phyloP scores from a whole-genome alignment of 2,329 filamentous ascomycete species.

The Penicillium sp. region DNA sequence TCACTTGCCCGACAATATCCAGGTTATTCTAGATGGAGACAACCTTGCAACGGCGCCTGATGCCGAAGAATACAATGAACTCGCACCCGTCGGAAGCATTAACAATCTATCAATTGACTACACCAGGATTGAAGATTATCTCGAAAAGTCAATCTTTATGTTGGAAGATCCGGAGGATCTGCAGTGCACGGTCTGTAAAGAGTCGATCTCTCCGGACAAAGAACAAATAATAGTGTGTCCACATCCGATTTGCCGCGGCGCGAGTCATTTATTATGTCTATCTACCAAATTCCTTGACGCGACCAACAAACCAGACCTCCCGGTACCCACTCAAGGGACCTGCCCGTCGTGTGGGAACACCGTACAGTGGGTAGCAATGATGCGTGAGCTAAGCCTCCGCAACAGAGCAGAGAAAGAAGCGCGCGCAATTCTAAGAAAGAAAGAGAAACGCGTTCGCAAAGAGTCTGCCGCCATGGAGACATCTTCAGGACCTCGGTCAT shows the following conservation, averaged over 20 bases:
- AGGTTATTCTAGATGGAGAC: constrained; percentile 55
- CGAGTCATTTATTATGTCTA: constrained; percentile 58
- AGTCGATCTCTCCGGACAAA: constrained; percentile 34
- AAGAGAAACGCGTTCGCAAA: constrained; percentile 38
- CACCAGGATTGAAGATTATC: constrained; percentile 46
- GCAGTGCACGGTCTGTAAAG: constrained; percentile 52
- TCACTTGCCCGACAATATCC: constrained; percentile 49
- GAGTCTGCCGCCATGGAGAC: constrained; percentile 9
- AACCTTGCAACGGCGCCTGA: constrained; percentile 4
- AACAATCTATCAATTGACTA: constrained; percentile 55
- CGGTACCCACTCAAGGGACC: constrained; percentile 66
- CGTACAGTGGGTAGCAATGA: constrained; percentile 71
- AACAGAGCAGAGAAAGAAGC: constrained; percentile 68
- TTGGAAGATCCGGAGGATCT: constrained; percentile 38
- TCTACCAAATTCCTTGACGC: constrained; percentile 51
- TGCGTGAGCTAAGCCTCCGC: constrained; percentile 77
- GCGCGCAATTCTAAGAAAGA: constrained; percentile 62
- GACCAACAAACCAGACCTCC: constrained; percentile 32
- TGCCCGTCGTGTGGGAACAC: constrained; percentile 68
- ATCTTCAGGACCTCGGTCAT: background rate
- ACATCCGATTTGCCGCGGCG: constrained; percentile 45
- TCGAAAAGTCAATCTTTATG: constrained; percentile 52
- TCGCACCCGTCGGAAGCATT: constrained; percentile 39
- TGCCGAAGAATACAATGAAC: constrained; percentile 11
- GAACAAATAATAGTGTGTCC: constrained; percentile 54